Percentiles rank a stretch among this genome's conserved stretches.
phyloP scores from a whole-genome alignment of 106 monocot genomes.

The Apostasia shenzhenica region DNA sequence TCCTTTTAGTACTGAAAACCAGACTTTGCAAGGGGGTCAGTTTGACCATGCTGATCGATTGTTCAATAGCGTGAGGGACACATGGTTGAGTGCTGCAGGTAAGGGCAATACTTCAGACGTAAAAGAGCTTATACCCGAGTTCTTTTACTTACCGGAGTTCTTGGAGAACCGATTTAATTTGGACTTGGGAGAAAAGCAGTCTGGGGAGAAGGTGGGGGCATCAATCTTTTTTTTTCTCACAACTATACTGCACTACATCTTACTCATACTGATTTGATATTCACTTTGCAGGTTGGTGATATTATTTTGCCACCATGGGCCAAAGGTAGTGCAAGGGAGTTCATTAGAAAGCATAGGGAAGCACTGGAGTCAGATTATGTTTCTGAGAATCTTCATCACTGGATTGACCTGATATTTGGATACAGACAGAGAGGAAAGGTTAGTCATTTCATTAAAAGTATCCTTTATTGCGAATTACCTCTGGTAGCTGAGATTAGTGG shows the following conservation, averaged over 20 bases:
- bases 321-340: slow-evolving; percentile 84
- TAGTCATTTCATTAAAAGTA: not conserved
- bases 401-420: slow-evolving; percentile 99
- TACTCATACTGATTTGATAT: not conserved
- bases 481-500: no score
- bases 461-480: no score
- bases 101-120: slow-evolving; percentile 98
- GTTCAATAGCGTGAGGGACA: slow-evolving; percentile 86
- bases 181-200: slow-evolving; percentile 95
- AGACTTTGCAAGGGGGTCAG: slow-evolving; percentile 92
- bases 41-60: slow-evolving; percentile 98
- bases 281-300: slow-evolving; percentile 65
- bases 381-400: slow-evolving; percentile 99
- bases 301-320: slow-evolving; percentile 94
- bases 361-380: slow-evolving; percentile 95
- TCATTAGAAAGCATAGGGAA: slow-evolving; percentile 95
- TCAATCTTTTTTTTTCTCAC: not conserved
- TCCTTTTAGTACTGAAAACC: slow-evolving; percentile 87
- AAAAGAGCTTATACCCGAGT: slow-evolving; percentile 95
- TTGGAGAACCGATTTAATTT: slow-evolving; percentile 79
- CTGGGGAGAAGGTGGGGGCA: slow-evolving; percentile 80
- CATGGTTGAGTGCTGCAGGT: slow-evolving; percentile 93
- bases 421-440: slow-evolving; percentile 98
- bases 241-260: not conserved
- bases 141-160: slow-evolving; percentile 98